Evolutionary conservation across 2,329 filamentous ascomycete species (phyloP).

Genomic region (Chaetomium globosum): DNA sequence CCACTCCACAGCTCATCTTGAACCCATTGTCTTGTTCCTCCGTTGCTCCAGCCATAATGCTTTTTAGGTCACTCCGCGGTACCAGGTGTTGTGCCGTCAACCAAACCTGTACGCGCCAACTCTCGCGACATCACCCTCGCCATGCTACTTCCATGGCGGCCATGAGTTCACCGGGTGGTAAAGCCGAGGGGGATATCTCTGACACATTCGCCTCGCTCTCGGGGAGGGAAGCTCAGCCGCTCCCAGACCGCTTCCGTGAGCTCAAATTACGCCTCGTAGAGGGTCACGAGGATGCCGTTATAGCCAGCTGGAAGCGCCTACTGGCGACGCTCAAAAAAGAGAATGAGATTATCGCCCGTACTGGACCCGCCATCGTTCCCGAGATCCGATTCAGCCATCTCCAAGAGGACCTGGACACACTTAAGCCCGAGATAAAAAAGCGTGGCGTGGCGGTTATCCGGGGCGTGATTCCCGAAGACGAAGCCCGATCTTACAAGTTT

Average conservation of each 20-base stretch:
- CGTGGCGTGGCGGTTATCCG: conserved; percentile 66
- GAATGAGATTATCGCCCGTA: conserved; percentile 47
- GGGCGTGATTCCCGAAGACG: conserved; percentile 64
- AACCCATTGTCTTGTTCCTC: not conserved
- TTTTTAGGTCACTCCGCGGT: not conserved
- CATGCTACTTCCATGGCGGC: conserved; percentile 28
- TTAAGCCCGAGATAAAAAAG: conserved; percentile 57
- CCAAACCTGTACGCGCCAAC: not conserved
- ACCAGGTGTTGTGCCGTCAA: not conserved
- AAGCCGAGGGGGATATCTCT: conserved; percentile 64
- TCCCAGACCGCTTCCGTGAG: conserved; percentile 59
- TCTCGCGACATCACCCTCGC: not conserved
- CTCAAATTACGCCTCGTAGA: conserved; percentile 58
- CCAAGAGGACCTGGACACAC: conserved; percentile 42
- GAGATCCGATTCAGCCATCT: conserved; percentile 53
- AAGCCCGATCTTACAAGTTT: conserved; percentile 67
- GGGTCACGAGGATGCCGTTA: conserved; percentile 53
- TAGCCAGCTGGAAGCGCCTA: conserved; percentile 39
- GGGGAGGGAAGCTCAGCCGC: conserved; percentile 47
- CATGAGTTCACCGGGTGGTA: conserved; percentile 37
- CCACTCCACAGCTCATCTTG: not conserved
- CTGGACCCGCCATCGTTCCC: conserved; percentile 56
- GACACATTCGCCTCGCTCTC: conserved; percentile 64
- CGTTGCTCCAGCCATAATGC: not conserved
- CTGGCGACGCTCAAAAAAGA: conserved; percentile 34